These are phyloP conservation scores for Ulota crispa DNA, from an alignment of 225 moss, liverwort and hornwort genomes.

Conservation along the genomic window DNA sequence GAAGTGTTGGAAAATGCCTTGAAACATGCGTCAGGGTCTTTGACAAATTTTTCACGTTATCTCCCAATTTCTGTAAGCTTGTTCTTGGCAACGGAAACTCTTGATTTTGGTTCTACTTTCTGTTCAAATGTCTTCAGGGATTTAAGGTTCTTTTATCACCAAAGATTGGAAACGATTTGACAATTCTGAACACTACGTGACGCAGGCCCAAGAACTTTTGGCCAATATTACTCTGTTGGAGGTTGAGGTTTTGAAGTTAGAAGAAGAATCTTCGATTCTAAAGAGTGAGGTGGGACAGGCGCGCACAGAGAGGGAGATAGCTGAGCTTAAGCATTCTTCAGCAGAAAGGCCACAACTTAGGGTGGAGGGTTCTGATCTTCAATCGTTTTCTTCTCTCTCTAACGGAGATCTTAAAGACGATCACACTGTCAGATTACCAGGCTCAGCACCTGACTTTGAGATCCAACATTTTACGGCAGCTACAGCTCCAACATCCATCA, in stretches of 20 bases:
- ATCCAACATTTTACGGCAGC: constrained; percentile 13
- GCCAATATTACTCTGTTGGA: constrained; percentile 67
- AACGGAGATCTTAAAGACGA: constrained; percentile 4
- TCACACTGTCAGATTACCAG: constrained; percentile 1
- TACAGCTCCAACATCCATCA: background rate
- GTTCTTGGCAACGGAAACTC: background rate
- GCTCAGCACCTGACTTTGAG: background rate
- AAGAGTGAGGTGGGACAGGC: constrained; percentile 54
- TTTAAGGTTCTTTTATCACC: constrained; percentile 11
- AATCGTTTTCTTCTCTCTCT: constrained; percentile 1
- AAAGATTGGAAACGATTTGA: background rate
- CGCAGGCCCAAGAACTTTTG: constrained; percentile 65
- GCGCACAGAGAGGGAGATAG: constrained; percentile 58
- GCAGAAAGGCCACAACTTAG: constrained; percentile 17
- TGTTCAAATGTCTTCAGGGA: background rate
- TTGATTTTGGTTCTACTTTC: background rate
- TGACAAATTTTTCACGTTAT: constrained; percentile 46
- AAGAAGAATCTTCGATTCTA: constrained; percentile 53
- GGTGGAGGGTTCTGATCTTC: constrained; percentile 22
- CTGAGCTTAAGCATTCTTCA: constrained; percentile 37
- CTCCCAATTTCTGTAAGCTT: constrained; percentile 56
- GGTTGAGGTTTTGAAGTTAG: constrained; percentile 60
- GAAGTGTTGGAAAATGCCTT: constrained; percentile 53
- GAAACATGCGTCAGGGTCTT: constrained; percentile 37
- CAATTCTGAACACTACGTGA: background rate